Evolutionary conservation across 345 rosid species (phyloP).

Genomic region (Brassica carinata): DNA sequence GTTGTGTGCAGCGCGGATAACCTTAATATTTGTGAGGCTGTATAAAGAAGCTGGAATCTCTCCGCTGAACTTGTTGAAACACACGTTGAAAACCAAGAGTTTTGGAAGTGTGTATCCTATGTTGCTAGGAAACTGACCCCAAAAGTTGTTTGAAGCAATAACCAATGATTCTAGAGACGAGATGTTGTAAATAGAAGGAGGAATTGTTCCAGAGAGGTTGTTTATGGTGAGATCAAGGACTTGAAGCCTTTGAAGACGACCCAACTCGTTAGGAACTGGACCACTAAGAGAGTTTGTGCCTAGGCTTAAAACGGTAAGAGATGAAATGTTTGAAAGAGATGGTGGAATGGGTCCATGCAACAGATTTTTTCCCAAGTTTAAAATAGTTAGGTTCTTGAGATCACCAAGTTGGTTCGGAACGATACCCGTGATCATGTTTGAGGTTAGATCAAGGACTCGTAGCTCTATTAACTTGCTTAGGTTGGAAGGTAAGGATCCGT

Average conservation of each 20-base stretch:
- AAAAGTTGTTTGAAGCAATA: slow-evolving; percentile 48
- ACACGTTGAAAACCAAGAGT: slow-evolving; percentile 44
- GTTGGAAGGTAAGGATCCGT: slow-evolving; percentile 43
- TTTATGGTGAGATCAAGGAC: slow-evolving; percentile 50
- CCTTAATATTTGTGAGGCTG: slow-evolving; percentile 47
- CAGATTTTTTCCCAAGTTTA: slow-evolving; percentile 51
- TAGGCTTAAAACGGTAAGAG: slow-evolving; percentile 41
- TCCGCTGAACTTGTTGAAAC: slow-evolving; percentile 51
- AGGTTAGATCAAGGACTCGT: slow-evolving; percentile 43
- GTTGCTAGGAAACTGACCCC: slow-evolving; percentile 45
- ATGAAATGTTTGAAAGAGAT: slow-evolving; percentile 48
- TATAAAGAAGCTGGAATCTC: slow-evolving; percentile 48
- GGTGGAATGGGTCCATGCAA: slow-evolving; percentile 48
- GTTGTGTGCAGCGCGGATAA: slow-evolving; percentile 42
- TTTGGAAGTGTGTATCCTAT: slow-evolving; percentile 51
- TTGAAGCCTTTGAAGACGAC: slow-evolving; percentile 41
- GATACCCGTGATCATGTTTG: slow-evolving; percentile 44
- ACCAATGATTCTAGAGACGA: slow-evolving; percentile 46
- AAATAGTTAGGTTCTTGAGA: slow-evolving; percentile 36
- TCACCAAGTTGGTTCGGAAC: slow-evolving; percentile 41
- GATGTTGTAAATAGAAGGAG: slow-evolving; percentile 49
- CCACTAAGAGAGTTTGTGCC: slow-evolving; percentile 53
- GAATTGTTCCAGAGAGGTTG: slow-evolving; percentile 41
- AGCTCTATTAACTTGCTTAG: slow-evolving; percentile 45
- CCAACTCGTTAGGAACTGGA: slow-evolving; percentile 41